Conservation (phyloP, 805 yeast genomes). For the Priceomyces haplophilus region DNA sequence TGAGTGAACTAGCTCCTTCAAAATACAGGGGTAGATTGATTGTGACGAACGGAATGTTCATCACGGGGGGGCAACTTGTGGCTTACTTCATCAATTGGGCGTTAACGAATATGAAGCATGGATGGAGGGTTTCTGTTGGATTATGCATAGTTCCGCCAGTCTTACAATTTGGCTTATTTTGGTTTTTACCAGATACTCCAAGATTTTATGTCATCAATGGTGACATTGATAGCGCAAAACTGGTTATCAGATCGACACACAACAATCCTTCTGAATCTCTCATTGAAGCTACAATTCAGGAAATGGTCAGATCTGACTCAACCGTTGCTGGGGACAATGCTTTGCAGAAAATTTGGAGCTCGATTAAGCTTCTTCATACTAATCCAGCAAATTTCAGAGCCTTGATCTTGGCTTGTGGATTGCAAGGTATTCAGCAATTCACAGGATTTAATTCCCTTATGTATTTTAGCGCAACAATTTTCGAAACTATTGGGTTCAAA, state of each 20-base stretch:
- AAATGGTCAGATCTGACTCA: slow-evolving; percentile 50
- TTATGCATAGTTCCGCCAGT: slow-evolving; percentile 85
- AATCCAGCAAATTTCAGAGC: slow-evolving; percentile 85
- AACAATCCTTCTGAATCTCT: slow-evolving; percentile 58
- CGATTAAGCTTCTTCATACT: slow-evolving; percentile 59
- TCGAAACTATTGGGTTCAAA: slow-evolving; percentile 83
- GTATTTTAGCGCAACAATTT: slow-evolving; percentile 93
- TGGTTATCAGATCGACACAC: slow-evolving; percentile 64
- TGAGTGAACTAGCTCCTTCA: slow-evolving; percentile 89
- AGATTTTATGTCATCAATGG: slow-evolving; percentile 79
- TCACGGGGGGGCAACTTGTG: slow-evolving; percentile 92
- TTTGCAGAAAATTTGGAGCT: slow-evolving; percentile 52
- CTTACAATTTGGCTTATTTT: slow-evolving; percentile 69
- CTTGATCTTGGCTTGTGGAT: slow-evolving; percentile 81
- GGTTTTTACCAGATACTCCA: slow-evolving; percentile 94
- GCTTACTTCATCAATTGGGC: slow-evolving; percentile 96
- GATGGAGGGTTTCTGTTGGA: slow-evolving; percentile 94
- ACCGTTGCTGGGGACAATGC: slow-evolving; percentile 41
- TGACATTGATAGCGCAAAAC: slow-evolving; percentile 58
- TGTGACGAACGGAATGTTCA: slow-evolving; percentile 80
- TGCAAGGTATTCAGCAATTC: slow-evolving; percentile 95
- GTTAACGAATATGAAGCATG: slow-evolving; percentile 64
- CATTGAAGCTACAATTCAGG: slow-evolving; percentile 65
- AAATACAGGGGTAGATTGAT: slow-evolving; percentile 89
- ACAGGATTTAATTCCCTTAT: slow-evolving; percentile 94